Base-by-base conservation (phyloP, 495 filamentous ascomycete species). In the Baudoinia panamericana region DNA sequence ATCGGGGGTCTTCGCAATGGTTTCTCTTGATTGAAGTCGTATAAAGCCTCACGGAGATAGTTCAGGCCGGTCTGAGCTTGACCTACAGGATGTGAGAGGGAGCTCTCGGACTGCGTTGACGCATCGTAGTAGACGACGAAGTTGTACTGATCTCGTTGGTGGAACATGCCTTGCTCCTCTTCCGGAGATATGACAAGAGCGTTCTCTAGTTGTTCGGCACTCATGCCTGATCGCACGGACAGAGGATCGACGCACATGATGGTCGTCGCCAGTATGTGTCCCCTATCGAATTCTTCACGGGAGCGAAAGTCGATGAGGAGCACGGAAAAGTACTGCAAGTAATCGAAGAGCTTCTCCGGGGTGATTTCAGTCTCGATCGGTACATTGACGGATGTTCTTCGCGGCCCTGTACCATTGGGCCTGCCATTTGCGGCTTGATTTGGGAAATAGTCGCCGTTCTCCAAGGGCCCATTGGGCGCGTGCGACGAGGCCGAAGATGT, bases 161-260 rank as follows among this genome's bases (percentile, higher is more conserved):
- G 76, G 45, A 93, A 92, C 13, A 84, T 62, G 1, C 64, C 57
- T 46, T 78, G 76, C 54, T 97, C 90, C 32, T 63, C 53, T 16
- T 80, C 65, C 5, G 90, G 84, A 1, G 80, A 80, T 7, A 95
- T 63, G 9, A 93, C 71, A 43, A 95, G 70, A 21, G 79, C 77
- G 37, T 94, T 82, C 40, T 73, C 75, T 12, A 99, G 70, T 38
- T 95, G 73, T 35, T 85, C 80, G 8, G 83, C 88, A 0, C 87
- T 93, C 30, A 93, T 80, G 30, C 84, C 78, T 27, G 72, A 67
- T 36, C 79, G 71, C 42, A 83, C 56, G 11, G 71, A 71, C 27
- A 86, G 73, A n/a, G 88, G 84, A 52, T 99, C 90, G 36, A 96
- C 69, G 59, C 88, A 96, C 30, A 96, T 81, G 23, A 87, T 79